Conservation (phyloP, 176 grass and related monocot genomes). For the maize (Zea mays) region DNA sequence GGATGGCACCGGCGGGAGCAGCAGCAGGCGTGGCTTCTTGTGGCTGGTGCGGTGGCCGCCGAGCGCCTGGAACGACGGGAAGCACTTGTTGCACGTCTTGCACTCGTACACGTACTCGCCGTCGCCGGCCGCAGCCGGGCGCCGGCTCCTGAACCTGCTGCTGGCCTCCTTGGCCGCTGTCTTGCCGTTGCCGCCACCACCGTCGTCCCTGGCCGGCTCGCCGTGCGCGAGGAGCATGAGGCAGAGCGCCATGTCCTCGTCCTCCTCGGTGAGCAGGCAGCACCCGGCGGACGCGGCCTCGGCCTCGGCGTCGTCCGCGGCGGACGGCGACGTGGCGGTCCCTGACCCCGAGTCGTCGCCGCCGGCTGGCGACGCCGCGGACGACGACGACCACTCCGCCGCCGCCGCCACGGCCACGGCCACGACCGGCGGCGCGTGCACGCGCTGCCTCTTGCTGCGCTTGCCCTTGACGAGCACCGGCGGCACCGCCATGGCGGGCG, state of each 20-base stretch:
- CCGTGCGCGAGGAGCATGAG: conserved; percentile 72
- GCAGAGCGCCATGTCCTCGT: conserved; percentile 80
- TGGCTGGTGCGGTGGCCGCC: conserved; percentile 97
- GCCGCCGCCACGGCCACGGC: not conserved
- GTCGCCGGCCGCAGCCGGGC: conserved; percentile 31
- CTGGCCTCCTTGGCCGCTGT: not conserved
- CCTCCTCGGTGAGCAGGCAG: conserved; percentile 54
- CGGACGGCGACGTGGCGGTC: not conserved
- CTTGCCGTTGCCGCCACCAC: not conserved
- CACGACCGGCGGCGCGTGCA: conserved; percentile 13
- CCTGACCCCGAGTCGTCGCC: conserved; percentile 28
- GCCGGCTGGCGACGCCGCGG: not conserved
- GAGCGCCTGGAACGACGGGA: conserved; percentile 93
- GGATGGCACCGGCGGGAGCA: not conserved
- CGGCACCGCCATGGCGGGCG: not conserved
- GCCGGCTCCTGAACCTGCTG: conserved; percentile 45
- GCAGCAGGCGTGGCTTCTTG: conserved; percentile 65
- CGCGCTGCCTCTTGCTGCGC: conserved; percentile 73
- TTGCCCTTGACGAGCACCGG: conserved; percentile 59
- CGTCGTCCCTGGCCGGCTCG: not conserved
- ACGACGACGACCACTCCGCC: conserved; percentile 15
- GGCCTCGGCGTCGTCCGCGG: conserved; percentile 26
- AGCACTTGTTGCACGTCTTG: conserved; percentile 87
- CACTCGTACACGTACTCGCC: conserved; percentile 76
- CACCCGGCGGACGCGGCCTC: not conserved